phyloP scores from a whole-genome alignment of 306 rosid genomes.

The Casuarina equisetifolia region DNA sequence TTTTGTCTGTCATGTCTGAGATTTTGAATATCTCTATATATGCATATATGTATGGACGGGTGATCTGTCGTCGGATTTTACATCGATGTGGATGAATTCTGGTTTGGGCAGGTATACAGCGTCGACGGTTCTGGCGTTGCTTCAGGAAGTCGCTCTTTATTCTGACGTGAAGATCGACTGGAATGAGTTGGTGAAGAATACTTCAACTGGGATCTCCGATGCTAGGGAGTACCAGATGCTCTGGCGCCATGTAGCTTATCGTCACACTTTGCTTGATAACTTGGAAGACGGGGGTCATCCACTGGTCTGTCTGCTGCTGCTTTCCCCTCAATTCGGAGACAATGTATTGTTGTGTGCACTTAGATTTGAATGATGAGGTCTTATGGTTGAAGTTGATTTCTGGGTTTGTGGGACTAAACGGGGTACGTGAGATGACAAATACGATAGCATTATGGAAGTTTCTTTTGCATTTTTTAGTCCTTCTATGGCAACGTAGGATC shows the following conservation, averaged over 20 bases:
- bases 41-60: background rate
- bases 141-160: constrained; percentile 62
- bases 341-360: too few relatives aligned
- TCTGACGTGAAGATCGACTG: constrained; percentile 62
- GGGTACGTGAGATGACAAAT: background rate
- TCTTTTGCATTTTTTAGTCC: background rate
- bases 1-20: background rate
- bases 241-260: constrained; percentile 92
- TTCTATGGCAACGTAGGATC: background rate
- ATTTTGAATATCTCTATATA: background rate
- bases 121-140: constrained; percentile 54
- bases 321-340: background rate
- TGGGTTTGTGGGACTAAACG: background rate
- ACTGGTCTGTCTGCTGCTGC: constrained; percentile 44
- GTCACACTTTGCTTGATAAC: constrained; percentile 39
- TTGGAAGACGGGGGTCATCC: constrained; percentile 51
- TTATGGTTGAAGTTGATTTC: too few relatives aligned
- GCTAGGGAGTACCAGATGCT: constrained; percentile 88
- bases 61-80: too few relatives aligned
- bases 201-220: constrained; percentile 75
- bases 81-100: constrained; percentile 4
- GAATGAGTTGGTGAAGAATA: constrained; percentile 65
- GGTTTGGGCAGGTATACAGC: constrained; percentile 51
- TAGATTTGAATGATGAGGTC: too few relatives aligned
- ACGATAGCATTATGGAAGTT: background rate